Evolutionary conservation across 495 filamentous ascomycete genomes (phyloP).

Genomic region (Neurospora sp.): DNA sequence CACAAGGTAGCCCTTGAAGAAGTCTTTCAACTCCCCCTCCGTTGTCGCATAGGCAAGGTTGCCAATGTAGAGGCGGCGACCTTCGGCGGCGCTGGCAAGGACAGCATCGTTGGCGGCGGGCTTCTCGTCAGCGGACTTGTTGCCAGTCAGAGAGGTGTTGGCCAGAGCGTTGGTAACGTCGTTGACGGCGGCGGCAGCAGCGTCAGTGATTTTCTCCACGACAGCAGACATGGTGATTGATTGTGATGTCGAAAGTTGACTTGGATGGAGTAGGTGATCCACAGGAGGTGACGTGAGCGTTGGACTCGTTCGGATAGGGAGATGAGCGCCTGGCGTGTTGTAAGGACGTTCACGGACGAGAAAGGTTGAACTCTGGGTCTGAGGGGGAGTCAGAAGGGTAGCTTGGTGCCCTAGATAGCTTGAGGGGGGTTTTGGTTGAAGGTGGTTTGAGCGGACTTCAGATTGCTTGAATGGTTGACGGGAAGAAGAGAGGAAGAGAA

Average conservation of each 20-base stretch:
- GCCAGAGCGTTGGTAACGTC: constrained; percentile 79
- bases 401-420: constrained; percentile 79
- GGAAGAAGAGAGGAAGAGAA: constrained; percentile 32
- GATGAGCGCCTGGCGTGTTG: constrained; percentile 15
- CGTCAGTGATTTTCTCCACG: constrained; percentile 51
- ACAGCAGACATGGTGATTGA: constrained; percentile 48
- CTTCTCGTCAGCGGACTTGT: constrained; percentile 40
- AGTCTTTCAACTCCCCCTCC: constrained; percentile 98
- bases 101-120: constrained; percentile 69
- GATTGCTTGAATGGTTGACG: constrained; percentile 37
- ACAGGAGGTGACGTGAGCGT: constrained; percentile 21
- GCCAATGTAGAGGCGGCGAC: constrained; percentile 97
- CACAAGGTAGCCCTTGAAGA: constrained; percentile 97
- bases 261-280: constrained; percentile 27
- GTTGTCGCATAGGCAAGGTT: constrained; percentile 99
- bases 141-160: constrained; percentile 56
- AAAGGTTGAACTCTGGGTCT: constrained; percentile 43
- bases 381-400: constrained; percentile 65
- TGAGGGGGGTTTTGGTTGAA: constrained; percentile 27
- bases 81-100: constrained; percentile 92
- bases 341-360: constrained; percentile 34
- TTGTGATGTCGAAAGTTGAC: constrained; percentile 20
- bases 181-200: constrained; percentile 57
- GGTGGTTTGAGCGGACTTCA: constrained; percentile 26
- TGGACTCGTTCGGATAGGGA: constrained; percentile 21